These are phyloP conservation scores for Pseudocercospora macadamiae DNA, from an alignment of 2,329 filamentous ascomycete species.

Conservation along the genomic window DNA sequence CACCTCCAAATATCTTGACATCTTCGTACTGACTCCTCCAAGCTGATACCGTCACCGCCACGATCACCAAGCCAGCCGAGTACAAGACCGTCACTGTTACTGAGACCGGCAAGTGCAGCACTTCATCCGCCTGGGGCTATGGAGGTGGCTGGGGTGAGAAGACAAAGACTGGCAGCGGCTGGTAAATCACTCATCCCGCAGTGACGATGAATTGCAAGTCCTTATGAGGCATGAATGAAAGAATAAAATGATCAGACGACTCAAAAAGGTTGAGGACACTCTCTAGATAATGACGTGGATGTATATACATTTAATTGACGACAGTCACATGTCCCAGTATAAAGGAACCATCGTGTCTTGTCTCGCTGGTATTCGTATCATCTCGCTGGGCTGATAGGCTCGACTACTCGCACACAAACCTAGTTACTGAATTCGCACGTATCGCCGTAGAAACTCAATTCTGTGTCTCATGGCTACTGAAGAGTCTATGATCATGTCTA, in stretches of 20 bases:
- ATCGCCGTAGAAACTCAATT: too few species aligned
- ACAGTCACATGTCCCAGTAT: too few species aligned
- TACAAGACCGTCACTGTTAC: not conserved
- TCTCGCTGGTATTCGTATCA: too few species aligned
- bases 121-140: not conserved
- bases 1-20: not conserved
- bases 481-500: too few species aligned
- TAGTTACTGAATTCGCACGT: too few species aligned
- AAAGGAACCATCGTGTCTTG: too few species aligned
- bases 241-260: not conserved
- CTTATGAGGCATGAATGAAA: not conserved
- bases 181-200: not conserved
- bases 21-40: not conserved
- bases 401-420: too few species aligned
- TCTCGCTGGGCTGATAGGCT: too few species aligned
- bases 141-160: not conserved
- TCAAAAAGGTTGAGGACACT: not conserved
- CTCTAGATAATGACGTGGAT: not conserved
- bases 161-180: not conserved
- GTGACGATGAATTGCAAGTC: not conserved
- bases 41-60: not conserved
- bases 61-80: not conserved
- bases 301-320: not conserved
- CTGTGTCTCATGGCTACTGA: too few species aligned
- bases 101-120: not conserved